These are phyloP conservation scores for Rhizophagus sp. DNA, from an alignment of 192 early-diverging fungal species.

Conservation along the genomic window DNA sequence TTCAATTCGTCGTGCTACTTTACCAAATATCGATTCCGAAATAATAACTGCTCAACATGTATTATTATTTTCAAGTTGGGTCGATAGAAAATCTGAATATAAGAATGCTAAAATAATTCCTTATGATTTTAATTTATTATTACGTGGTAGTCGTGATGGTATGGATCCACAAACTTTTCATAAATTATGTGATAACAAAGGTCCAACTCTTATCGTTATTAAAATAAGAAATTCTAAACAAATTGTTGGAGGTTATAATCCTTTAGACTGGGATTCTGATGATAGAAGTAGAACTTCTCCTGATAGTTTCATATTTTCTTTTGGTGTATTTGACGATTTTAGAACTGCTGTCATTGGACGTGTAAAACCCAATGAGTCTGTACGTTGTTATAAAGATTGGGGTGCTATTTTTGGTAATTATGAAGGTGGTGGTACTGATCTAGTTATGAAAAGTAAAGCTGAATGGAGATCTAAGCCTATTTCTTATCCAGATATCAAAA, in stretches of 20 bases:
- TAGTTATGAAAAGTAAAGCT: background rate
- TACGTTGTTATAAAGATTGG: background rate
- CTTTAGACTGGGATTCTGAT: background rate
- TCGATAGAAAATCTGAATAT: background rate
- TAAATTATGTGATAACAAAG: background rate
- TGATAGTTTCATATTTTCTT: background rate
- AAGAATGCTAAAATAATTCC: background rate
- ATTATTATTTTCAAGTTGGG: background rate
- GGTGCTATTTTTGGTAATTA: background rate
- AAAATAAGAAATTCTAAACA: background rate
- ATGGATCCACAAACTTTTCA: background rate
- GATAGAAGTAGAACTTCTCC: background rate
- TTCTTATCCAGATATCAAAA: background rate
- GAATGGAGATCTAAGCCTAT: background rate
- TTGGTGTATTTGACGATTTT: background rate
- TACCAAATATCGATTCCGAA: background rate
- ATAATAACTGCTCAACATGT: background rate
- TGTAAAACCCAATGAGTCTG: background rate
- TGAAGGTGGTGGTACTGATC: background rate
- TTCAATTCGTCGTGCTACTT: background rate
- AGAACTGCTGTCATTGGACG: background rate
- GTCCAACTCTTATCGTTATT: background rate
- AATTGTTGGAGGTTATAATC: background rate
- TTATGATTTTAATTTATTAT: background rate
- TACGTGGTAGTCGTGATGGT: background rate